A percentile compares a stretch with the other conserved stretches of the same genome.
Evolutionary conservation across 768 basidiomycete species (phyloP).

Genomic region (Pleurotus ostreatus): DNA sequence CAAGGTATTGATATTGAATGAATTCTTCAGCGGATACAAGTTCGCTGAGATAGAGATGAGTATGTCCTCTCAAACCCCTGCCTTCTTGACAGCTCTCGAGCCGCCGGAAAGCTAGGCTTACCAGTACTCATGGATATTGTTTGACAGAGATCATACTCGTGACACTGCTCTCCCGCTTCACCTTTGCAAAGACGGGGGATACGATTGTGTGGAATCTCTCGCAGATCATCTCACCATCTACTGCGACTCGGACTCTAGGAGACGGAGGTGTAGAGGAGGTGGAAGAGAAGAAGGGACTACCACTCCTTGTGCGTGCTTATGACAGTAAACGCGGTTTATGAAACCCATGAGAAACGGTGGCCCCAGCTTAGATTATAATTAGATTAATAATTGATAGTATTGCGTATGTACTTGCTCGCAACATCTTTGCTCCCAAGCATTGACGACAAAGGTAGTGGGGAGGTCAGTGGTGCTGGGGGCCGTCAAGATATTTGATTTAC

Average conservation of each 20-base stretch:
- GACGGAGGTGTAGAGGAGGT: constrained; percentile 10
- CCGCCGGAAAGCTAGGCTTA: too few species aligned
- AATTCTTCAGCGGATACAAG: constrained; percentile 37
- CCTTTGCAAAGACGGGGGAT: constrained; percentile 29
- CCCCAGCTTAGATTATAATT: too few species aligned
- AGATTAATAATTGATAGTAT: too few species aligned
- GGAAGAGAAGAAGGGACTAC: constrained; percentile 34
- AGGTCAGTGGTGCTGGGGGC: too few species aligned
- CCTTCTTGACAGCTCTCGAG: background rate
- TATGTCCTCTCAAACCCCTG: constrained; percentile 20
- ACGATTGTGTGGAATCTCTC: constrained; percentile 44
- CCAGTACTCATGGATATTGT: too few species aligned
- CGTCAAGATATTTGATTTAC: too few species aligned
- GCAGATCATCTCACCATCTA: constrained; percentile 43
- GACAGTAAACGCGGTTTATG: too few species aligned
- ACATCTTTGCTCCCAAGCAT: too few species aligned
- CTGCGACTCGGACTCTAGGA: constrained; percentile 15
- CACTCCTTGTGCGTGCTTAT: constrained; percentile 21
- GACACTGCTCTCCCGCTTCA: constrained; percentile 30
- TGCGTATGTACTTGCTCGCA: too few species aligned
- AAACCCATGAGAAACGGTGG: too few species aligned
- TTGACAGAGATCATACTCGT: constrained; percentile 35
- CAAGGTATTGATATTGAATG: background rate
- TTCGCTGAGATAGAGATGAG: constrained; percentile 58
- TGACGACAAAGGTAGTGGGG: too few species aligned